A percentile compares a stretch with the other conserved stretches of the same genome.
phyloP scores from a whole-genome alignment of 352 stramenopile genomes.

The Globisporangium radiosum region DNA sequence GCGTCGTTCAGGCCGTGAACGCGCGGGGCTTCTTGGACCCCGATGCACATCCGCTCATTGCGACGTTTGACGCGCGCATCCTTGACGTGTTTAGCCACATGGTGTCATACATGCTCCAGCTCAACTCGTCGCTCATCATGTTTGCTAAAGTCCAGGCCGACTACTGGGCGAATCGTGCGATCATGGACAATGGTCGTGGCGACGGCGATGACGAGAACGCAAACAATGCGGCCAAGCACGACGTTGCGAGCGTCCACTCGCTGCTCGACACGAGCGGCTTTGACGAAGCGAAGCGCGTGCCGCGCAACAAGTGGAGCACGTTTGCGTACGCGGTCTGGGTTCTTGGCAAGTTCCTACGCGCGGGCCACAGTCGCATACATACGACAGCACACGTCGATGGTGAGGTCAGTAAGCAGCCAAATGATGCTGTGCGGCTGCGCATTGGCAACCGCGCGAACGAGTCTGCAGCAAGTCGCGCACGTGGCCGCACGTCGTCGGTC shows the following conservation, averaged over 20 bases:
- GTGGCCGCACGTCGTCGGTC: conserved; percentile 36
- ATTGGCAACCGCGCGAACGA: not conserved
- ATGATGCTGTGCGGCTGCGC: not conserved
- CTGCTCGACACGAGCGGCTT: conserved; percentile 59
- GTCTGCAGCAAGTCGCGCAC: conserved; percentile 10
- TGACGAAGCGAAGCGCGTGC: conserved; percentile 54
- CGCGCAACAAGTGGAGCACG: conserved; percentile 69
- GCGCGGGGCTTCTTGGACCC: conserved; percentile 39
- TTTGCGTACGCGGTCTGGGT: conserved; percentile 65
- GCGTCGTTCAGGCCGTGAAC: conserved; percentile 63
- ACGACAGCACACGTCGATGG: no score
- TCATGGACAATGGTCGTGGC: conserved; percentile 19
- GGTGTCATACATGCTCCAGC: conserved; percentile 46
- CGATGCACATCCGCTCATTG: conserved; percentile 35
- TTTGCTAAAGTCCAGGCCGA: conserved; percentile 77
- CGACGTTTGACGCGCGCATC: conserved; percentile 53
- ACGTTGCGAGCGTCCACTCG: conserved; percentile 65
- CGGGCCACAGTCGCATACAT: conserved; percentile 9
- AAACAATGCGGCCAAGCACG: conserved; percentile 20
- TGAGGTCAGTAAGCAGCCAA: not conserved
- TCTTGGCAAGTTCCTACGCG: conserved; percentile 44
- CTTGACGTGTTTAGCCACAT: conserved; percentile 57
- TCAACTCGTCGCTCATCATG: conserved; percentile 78
- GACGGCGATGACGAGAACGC: conserved; percentile 32
- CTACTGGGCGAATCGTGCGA: conserved; percentile 60